phyloP scores from a whole-genome alignment of 1,139 yeast genomes.

The Pichia sp. region DNA sequence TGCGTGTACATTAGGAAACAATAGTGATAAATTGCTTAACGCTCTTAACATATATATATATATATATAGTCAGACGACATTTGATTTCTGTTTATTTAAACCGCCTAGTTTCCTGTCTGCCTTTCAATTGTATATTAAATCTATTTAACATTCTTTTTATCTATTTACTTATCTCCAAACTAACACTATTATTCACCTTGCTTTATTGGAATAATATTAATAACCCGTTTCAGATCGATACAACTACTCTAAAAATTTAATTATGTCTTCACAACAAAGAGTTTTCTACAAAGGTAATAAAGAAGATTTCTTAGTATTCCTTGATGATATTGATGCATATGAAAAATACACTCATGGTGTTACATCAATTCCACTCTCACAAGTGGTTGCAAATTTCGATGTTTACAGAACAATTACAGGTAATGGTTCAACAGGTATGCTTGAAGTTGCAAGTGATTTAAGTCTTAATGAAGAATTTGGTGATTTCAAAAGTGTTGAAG shows the following conservation, averaged over 20 bases:
- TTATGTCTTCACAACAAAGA: conserved; percentile 29
- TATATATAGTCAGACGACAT: too few relatives aligned
- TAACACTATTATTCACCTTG: too few relatives aligned
- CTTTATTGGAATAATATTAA: too few relatives aligned
- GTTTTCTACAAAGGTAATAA: conserved; percentile 58
- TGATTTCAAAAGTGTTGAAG: conserved; percentile 30
- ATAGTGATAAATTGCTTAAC: too few relatives aligned
- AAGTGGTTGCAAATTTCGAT: conserved; percentile 59
- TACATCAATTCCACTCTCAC: conserved; percentile 50
- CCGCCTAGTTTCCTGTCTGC: too few relatives aligned
- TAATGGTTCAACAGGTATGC: conserved; percentile 60
- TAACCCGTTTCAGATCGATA: too few relatives aligned
- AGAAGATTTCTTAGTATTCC: conserved; percentile 58
- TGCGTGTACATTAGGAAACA: too few relatives aligned
- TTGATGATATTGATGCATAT: conserved; percentile 46
- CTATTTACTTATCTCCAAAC: too few relatives aligned
- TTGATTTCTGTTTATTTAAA: too few relatives aligned
- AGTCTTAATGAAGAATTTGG: conserved; percentile 67
- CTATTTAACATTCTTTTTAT: too few relatives aligned
- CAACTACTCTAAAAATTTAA: background rate
- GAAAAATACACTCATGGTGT: conserved; percentile 41
- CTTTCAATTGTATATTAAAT: too few relatives aligned
- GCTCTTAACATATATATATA: too few relatives aligned
- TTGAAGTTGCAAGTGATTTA: conserved; percentile 66
- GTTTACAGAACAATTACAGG: conserved; percentile 57